These are phyloP conservation scores for Trapa bicornis DNA, from an alignment of 345 rosid genomes.

Conservation along the genomic window DNA sequence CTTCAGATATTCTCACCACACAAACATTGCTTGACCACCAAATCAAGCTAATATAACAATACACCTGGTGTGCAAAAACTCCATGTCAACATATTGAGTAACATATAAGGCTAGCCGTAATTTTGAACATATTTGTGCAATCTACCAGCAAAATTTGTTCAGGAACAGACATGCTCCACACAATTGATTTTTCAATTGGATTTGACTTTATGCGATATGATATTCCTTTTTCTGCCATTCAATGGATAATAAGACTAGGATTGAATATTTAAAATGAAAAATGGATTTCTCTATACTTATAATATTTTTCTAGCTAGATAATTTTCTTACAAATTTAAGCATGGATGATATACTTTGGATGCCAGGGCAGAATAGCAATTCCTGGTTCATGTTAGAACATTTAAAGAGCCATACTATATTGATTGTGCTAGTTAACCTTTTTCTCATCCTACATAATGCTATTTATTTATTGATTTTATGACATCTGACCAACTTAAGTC, in stretches of 20 bases:
- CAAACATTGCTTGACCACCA: not conserved
- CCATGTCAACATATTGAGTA: not conserved
- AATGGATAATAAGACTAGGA: slow-evolving; percentile 2
- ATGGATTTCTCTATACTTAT: no score
- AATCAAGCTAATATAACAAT: not conserved
- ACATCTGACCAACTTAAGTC: not conserved
- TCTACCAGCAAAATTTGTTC: slow-evolving; percentile 62
- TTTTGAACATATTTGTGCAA: not conserved
- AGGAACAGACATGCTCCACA: slow-evolving; percentile 76
- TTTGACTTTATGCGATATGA: slow-evolving; percentile 51
- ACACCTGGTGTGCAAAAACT: not conserved
- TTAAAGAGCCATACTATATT: not conserved
- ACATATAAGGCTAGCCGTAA: not conserved
- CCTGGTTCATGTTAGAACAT: not conserved
- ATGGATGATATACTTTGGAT: not conserved
- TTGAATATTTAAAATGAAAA: not conserved
- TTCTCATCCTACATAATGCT: no score
- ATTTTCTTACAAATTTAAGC: not conserved
- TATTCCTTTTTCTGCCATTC: slow-evolving; percentile 56
- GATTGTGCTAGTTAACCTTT: not conserved
- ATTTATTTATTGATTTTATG: not conserved
- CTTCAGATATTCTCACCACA: not conserved
- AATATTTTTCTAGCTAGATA: not conserved
- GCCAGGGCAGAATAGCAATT: not conserved
- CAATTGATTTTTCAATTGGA: slow-evolving; percentile 70